phyloP scores from a whole-genome alignment of 345 rosid species.

The Dimocarpus longan region DNA sequence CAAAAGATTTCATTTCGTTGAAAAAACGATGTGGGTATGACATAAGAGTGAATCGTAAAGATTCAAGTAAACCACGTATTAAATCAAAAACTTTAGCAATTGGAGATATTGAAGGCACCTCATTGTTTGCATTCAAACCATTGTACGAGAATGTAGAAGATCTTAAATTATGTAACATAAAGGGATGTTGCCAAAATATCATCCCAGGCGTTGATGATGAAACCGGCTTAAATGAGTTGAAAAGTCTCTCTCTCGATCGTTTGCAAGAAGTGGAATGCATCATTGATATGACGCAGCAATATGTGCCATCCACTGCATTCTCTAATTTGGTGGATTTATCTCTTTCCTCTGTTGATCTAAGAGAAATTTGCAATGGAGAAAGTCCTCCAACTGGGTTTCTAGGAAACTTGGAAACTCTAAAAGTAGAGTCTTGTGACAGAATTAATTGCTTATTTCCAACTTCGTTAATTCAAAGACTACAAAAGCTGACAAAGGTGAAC shows the following conservation, averaged over 20 bases:
- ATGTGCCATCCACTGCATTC: too few species aligned
- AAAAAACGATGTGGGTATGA: neutral
- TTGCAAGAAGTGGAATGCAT: constrained; percentile 14
- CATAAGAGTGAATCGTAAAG: neutral
- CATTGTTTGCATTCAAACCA: neutral
- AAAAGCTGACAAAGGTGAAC: constrained; percentile 1
- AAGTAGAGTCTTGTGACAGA: neutral
- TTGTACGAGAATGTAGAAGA: neutral
- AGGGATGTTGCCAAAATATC: neutral
- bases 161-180: neutral
- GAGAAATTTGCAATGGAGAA: neutral
- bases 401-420: constrained; percentile 8
- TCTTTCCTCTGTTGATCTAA: too few species aligned
- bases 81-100: too few species aligned
- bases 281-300: neutral
- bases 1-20: neutral
- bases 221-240: constrained; percentile 2
- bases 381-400: constrained; percentile 8
- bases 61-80: neutral
- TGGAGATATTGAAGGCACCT: neutral
- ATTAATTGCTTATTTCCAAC: constrained; percentile 11
- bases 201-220: neutral
- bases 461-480: constrained; percentile 4
- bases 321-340: too few species aligned
- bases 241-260: neutral